phyloP scores from a whole-genome alignment of 495 filamentous ascomycete genomes.

The Lasiosphaeria ovina region DNA sequence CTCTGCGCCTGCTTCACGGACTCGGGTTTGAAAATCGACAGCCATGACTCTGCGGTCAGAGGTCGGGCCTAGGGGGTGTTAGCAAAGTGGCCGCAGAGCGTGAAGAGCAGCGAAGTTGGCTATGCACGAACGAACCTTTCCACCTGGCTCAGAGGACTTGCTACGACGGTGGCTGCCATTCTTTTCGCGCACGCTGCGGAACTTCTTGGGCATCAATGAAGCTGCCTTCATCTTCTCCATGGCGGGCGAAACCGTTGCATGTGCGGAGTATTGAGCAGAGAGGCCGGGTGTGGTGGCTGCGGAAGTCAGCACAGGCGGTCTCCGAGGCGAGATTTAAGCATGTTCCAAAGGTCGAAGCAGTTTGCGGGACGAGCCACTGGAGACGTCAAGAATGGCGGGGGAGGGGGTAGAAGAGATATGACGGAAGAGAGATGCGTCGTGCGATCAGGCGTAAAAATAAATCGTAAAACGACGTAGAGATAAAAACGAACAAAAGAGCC shows the following conservation, averaged over 20 bases:
- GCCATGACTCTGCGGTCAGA: conserved; percentile 41
- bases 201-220: conserved; percentile 42
- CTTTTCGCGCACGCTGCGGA: conserved; percentile 75
- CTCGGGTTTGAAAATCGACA: conserved; percentile 56
- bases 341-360: conserved; percentile 2
- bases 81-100: conserved; percentile 19
- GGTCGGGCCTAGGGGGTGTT: conserved; percentile 36
- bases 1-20: conserved; percentile 50
- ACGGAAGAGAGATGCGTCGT: no score
- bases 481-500: no score
- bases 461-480: no score
- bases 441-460: no score
- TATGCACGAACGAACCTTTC: conserved; percentile 43
- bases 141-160: conserved; percentile 44
- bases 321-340: conserved; percentile 2
- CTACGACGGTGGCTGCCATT: conserved; percentile 48
- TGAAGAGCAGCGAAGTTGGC: conserved; percentile 11
- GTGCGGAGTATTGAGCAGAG: background rate
- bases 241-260: background rate
- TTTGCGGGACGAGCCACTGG: no score
- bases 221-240: conserved; percentile 32
- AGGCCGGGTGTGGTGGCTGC: conserved; percentile 3
- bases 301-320: conserved; percentile 1
- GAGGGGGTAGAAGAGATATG: no score
- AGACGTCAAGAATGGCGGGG: no score